phyloP scores from a whole-genome alignment of 108 stramenopile species.

The Cyclotella cryptica region DNA sequence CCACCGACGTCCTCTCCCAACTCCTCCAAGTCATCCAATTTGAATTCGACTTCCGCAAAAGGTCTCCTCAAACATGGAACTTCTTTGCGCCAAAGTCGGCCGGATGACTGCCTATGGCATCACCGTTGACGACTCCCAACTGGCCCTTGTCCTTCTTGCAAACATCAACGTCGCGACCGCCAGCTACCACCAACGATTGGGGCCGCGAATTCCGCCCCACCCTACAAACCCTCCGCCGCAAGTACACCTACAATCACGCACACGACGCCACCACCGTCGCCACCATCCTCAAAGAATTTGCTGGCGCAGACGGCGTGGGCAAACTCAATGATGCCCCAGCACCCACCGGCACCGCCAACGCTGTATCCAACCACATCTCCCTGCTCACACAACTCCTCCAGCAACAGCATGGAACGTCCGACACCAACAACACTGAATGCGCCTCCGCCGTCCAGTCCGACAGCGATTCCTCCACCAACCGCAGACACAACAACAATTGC shows the following conservation, averaged over 20 bases:
- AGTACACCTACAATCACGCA: background rate
- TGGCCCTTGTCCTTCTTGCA: slow-evolving; percentile 3
- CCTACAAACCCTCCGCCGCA: background rate
- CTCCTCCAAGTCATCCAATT: slow-evolving; percentile 1
- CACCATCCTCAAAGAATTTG: slow-evolving; percentile 1
- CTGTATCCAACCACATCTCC: background rate
- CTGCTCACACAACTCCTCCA: background rate
- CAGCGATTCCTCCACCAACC: background rate
- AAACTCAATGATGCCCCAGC: slow-evolving; percentile 10
- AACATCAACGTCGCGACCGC: background rate
- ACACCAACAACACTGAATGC: background rate
- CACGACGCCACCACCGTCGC: background rate
- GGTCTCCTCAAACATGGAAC: background rate
- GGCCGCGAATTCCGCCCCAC: background rate
- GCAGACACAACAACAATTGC: background rate
- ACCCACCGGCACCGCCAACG: background rate
- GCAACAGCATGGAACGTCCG: background rate
- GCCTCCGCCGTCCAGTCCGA: background rate
- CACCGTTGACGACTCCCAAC: background rate
- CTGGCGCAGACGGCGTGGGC: background rate
- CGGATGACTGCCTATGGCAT: slow-evolving; percentile 3
- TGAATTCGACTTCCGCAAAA: slow-evolving; percentile 7
- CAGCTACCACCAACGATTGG: background rate
- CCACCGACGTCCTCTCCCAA: background rate
- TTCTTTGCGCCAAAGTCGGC: background rate